phyloP scores from a whole-genome alignment of 495 filamentous ascomycete species.

The Apodospora peruviana region DNA sequence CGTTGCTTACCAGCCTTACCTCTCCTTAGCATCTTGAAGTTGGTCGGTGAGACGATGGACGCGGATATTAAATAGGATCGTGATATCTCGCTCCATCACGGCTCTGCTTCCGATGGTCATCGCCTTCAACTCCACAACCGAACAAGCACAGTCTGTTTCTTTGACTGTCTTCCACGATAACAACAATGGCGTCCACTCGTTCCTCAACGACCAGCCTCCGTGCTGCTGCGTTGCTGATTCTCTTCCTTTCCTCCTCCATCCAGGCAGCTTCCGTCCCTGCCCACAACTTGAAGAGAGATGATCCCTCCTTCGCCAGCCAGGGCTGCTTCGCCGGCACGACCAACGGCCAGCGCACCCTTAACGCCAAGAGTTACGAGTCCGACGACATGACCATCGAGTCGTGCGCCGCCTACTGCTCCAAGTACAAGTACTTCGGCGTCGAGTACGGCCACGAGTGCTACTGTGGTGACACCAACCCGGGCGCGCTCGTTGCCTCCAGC shows the following conservation, averaged over 20 bases:
- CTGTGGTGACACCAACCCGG: constrained; percentile 13
- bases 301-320: background rate
- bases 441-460: constrained; percentile 13
- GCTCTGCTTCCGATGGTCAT: too few species aligned
- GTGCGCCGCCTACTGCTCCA: constrained; percentile 26
- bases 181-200: background rate
- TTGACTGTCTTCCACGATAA: background rate
- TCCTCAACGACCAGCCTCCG: background rate
- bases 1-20: too few species aligned
- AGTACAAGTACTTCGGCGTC: constrained; percentile 9
- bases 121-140: background rate
- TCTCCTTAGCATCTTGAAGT: too few species aligned
- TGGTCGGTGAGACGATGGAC: too few species aligned
- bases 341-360: constrained; percentile 47
- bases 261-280: background rate
- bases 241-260: background rate
- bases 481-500: constrained; percentile 1
- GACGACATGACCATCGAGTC: constrained; percentile 27
- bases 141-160: background rate
- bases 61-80: too few species aligned
- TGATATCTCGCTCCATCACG: too few species aligned
- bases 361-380: background rate
- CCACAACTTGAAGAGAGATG: too few species aligned
- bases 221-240: background rate
- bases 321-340: constrained; percentile 13